A percentile compares a stretch with the other conserved stretches of the same genome.
Conservation (phyloP, 352 stramenopile species). For the Globisporangium sylvaticum region DNA sequence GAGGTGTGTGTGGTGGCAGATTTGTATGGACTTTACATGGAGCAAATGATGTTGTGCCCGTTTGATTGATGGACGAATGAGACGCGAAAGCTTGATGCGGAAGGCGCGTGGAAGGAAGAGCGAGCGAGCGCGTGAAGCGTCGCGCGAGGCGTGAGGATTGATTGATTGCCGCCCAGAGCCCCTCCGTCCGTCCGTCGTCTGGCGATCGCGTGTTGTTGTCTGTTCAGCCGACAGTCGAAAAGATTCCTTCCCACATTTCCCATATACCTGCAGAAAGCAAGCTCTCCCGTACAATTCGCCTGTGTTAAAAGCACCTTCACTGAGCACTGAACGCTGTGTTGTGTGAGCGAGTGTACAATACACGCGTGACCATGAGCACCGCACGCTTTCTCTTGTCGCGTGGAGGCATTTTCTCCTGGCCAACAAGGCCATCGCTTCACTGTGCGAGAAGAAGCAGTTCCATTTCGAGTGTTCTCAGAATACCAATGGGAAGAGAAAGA, state of each 20-base stretch:
- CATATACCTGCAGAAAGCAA: no score
- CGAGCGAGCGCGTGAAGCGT: background rate
- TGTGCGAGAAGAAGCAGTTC: background rate
- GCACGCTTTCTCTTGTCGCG: background rate
- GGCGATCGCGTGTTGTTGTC: background rate
- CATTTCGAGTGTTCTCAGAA: constrained; percentile 1
- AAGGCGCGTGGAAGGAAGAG: background rate
- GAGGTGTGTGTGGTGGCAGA: background rate
- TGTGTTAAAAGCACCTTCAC: background rate
- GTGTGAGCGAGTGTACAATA: background rate
- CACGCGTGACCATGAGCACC: background rate
- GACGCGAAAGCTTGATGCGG: background rate
- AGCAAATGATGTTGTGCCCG: background rate
- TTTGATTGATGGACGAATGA: background rate
- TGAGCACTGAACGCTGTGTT: background rate
- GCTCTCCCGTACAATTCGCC: no score
- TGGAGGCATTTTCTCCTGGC: background rate
- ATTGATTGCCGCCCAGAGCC: background rate
- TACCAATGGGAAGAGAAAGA: background rate
- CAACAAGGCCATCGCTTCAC: background rate
- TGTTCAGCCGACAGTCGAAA: background rate
- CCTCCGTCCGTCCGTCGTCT: background rate
- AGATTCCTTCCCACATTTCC: background rate
- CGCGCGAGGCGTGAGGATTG: background rate
- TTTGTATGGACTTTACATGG: background rate